phyloP scores from a whole-genome alignment of 1,284 basidiomycete genomes.

The Microbotryum violaceum region DNA sequence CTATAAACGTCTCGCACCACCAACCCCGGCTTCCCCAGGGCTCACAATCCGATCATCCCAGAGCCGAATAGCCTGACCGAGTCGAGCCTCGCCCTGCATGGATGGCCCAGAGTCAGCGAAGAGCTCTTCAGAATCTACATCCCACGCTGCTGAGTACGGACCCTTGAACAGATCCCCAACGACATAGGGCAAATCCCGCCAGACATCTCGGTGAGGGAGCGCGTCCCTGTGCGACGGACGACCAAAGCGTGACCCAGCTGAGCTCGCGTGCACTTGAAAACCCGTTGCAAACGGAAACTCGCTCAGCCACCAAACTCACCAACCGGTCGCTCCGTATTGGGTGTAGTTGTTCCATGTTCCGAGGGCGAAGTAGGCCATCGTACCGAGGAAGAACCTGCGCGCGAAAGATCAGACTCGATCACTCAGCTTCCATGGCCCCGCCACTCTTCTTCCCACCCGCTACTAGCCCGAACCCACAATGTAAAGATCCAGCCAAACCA shows the following conservation, averaged over 20 bases:
- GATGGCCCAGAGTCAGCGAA: neutral
- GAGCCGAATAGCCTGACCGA: conserved; percentile 3
- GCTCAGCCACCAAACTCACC: conserved; percentile 45
- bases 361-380: conserved; percentile 59
- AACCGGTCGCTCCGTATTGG: conserved; percentile 67
- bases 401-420: too few relatives aligned
- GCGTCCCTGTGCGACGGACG: neutral
- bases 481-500: conserved; percentile 63
- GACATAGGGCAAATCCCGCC: conserved; percentile 67
- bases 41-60: neutral
- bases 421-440: too few relatives aligned
- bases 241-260: neutral
- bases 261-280: too few relatives aligned
- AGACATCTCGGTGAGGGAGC: conserved; percentile 66
- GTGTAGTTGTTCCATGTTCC: conserved; percentile 77
- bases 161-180: conserved; percentile 53
- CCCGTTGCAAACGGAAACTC: too few relatives aligned
- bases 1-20: too few relatives aligned
- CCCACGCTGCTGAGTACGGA: neutral
- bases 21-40: too few relatives aligned
- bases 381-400: conserved; percentile 56
- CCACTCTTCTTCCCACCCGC: too few relatives aligned
- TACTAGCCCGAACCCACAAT: conserved; percentile 49
- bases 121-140: neutral
- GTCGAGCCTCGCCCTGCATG: conserved; percentile 2